Evolutionary conservation across 352 stramenopile species (phyloP).

Genomic region (Plasmopara viticola): DNA sequence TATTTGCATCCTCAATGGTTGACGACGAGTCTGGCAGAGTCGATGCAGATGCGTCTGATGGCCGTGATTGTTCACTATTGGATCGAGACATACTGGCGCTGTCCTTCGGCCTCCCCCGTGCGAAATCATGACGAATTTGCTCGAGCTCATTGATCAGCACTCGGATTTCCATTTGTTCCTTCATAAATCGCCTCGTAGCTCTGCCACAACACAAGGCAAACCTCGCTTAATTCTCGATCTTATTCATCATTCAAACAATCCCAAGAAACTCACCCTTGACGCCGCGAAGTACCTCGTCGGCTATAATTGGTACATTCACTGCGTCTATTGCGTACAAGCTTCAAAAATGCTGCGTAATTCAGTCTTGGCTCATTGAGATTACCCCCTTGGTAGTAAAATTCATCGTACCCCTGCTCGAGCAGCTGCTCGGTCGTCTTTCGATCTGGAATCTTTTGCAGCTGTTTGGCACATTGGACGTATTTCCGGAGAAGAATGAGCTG

Average conservation of each 20-base stretch:
- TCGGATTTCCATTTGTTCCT: slow-evolving; percentile 52
- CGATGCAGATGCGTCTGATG: slow-evolving; percentile 15
- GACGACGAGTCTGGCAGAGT: slow-evolving; percentile 28
- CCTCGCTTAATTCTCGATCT: no score
- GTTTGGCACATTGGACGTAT: slow-evolving; percentile 55
- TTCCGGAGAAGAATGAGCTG: slow-evolving; percentile 51
- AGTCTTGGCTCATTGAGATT: slow-evolving; percentile 50
- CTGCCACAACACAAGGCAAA: slow-evolving; percentile 6
- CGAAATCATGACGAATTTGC: slow-evolving; percentile 30
- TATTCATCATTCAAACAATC: neutral
- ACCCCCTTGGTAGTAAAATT: slow-evolving; percentile 63
- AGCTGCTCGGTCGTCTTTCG: slow-evolving; percentile 48
- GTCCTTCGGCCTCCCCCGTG: slow-evolving; percentile 16
- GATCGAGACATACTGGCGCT: slow-evolving; percentile 13
- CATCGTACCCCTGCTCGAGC: slow-evolving; percentile 58
- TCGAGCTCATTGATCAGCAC: slow-evolving; percentile 52
- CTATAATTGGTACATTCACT: slow-evolving; percentile 37
- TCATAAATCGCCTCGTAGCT: slow-evolving; percentile 24
- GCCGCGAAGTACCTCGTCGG: slow-evolving; percentile 6
- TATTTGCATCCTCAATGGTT: slow-evolving; percentile 19
- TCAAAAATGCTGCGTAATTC: slow-evolving; percentile 53
- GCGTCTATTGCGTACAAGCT: slow-evolving; percentile 59
- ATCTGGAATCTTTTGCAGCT: slow-evolving; percentile 39
- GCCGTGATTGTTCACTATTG: slow-evolving; percentile 12
- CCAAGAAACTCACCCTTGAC: slow-evolving; percentile 18